Evolutionary conservation across 345 rosid species (phyloP).

Genomic region (Dovyalis caffra): DNA sequence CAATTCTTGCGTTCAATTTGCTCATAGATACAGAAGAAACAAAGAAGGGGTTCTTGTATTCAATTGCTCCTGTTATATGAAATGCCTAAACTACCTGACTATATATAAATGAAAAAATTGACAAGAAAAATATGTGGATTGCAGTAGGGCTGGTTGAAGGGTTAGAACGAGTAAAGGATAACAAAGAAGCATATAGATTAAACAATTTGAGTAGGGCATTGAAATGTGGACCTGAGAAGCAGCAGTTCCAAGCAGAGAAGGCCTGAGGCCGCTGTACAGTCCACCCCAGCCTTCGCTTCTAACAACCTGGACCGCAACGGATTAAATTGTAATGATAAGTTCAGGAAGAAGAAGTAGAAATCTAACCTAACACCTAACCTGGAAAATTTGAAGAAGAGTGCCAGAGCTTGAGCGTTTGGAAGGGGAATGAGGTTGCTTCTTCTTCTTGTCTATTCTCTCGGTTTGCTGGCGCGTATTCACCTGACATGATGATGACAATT

Average conservation of each 20-base stretch:
- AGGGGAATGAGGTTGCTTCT: neutral
- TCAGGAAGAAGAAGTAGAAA: neutral
- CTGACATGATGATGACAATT: slow-evolving; percentile 15
- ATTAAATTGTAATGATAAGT: neutral
- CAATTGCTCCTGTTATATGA: neutral
- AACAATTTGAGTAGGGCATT: neutral
- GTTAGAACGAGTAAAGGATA: too few relatives aligned
- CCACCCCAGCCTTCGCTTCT: slow-evolving; percentile 63
- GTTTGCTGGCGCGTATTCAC: slow-evolving; percentile 77
- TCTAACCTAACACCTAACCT: slow-evolving; percentile 15
- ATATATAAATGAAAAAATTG: too few relatives aligned
- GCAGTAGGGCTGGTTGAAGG: too few relatives aligned
- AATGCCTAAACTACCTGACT: neutral
- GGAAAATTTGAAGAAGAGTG: slow-evolving; percentile 50
- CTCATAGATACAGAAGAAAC: too few relatives aligned
- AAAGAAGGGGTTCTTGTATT: neutral
- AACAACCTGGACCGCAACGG: slow-evolving; percentile 44
- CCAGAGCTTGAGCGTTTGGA: slow-evolving; percentile 15
- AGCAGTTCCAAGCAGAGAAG: slow-evolving; percentile 70
- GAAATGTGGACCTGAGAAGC: slow-evolving; percentile 48
- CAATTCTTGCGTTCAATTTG: too few relatives aligned
- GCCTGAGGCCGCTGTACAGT: slow-evolving; percentile 69
- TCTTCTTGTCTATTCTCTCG: slow-evolving; percentile 52
- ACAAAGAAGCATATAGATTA: too few relatives aligned
- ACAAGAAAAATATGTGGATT: too few relatives aligned